phyloP scores from a whole-genome alignment of 371 early-diverging fungal species.

The Saksenaea vasiformis region DNA sequence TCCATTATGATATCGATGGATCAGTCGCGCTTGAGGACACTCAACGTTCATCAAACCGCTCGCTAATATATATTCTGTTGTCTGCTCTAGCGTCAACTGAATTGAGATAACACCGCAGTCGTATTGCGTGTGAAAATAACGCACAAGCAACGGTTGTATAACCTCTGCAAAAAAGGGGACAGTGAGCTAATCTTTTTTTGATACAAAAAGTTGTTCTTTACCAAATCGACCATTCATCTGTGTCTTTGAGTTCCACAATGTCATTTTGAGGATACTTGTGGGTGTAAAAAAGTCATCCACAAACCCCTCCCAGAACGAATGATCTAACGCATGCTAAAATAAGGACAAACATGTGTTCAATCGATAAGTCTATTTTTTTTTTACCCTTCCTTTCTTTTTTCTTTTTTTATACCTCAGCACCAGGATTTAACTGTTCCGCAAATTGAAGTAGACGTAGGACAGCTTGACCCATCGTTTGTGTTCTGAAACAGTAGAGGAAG shows the following conservation, averaged over 20 bases:
- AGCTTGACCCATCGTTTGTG: slow-evolving; percentile 26
- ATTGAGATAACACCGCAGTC: slow-evolving; percentile 39
- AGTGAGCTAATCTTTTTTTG: not conserved
- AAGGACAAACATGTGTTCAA: slow-evolving; percentile 5
- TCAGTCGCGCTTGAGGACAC: slow-evolving; percentile 43
- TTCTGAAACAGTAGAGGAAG: slow-evolving; percentile 3
- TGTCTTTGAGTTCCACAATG: slow-evolving; percentile 24
- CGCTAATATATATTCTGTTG: slow-evolving; percentile 41
- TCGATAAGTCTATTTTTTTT: not conserved
- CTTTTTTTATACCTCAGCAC: slow-evolving; percentile 23
- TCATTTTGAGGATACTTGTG: slow-evolving; percentile 28
- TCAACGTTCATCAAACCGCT: slow-evolving; percentile 38
- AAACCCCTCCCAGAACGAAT: slow-evolving; percentile 37
- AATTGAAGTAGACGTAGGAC: slow-evolving; percentile 47
- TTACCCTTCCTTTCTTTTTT: not conserved
- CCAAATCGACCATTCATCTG: slow-evolving; percentile 28
- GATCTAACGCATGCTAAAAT: slow-evolving; percentile 18
- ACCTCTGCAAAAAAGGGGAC: slow-evolving; percentile 27
- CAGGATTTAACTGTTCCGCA: slow-evolving; percentile 44
- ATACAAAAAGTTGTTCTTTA: slow-evolving; percentile 17
- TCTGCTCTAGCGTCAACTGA: slow-evolving; percentile 44
- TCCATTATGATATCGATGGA: slow-evolving; percentile 36
- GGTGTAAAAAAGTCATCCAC: slow-evolving; percentile 37
- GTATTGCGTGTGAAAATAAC: slow-evolving; percentile 46
- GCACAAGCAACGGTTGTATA: slow-evolving; percentile 25